Percentiles rank a stretch among this genome's conserved stretches.
Evolutionary conservation across 23 red algal species (phyloP).

Genomic region (Gracilaria domingensis): DNA sequence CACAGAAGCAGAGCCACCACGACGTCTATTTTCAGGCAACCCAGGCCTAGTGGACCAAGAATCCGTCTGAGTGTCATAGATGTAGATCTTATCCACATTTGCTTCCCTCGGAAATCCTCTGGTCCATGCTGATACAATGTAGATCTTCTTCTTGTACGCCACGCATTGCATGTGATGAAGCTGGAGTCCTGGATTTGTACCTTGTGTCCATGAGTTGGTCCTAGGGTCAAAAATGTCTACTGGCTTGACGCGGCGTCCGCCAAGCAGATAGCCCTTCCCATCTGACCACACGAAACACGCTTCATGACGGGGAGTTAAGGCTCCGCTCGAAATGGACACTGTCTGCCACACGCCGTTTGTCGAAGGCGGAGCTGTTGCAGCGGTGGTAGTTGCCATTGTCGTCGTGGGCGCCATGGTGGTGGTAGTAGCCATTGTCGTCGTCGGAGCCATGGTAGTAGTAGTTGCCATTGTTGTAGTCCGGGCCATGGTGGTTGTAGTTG

Average conservation of each 20-base stretch:
- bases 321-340: neutral
- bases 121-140: slow-evolving; percentile 49
- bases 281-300: slow-evolving; percentile 68
- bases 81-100: slow-evolving; percentile 45
- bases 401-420: neutral
- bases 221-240: slow-evolving; percentile 66
- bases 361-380: neutral
- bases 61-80: slow-evolving; percentile 42
- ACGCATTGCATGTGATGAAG: slow-evolving; percentile 84
- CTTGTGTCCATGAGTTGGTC: slow-evolving; percentile 42
- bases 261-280: slow-evolving; percentile 60
- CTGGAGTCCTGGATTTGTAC: slow-evolving; percentile 31
- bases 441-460: neutral
- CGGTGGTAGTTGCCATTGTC: neutral
- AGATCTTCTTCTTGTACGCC: slow-evolving; percentile 32
- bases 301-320: slow-evolving; percentile 33
- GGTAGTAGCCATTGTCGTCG: neutral
- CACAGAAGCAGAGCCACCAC: slow-evolving; percentile 63
- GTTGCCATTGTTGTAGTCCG: neutral
- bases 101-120: slow-evolving; percentile 55
- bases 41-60: slow-evolving; percentile 38
- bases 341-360: slow-evolving; percentile 36
- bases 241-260: slow-evolving; percentile 43
- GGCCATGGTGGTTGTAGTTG: neutral
- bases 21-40: slow-evolving; percentile 29